Evolutionary conservation across 108 stramenopile species (phyloP), one percentile per base, ranked within the genome.

Genomic region (Discostella stelligeroides): DNA sequence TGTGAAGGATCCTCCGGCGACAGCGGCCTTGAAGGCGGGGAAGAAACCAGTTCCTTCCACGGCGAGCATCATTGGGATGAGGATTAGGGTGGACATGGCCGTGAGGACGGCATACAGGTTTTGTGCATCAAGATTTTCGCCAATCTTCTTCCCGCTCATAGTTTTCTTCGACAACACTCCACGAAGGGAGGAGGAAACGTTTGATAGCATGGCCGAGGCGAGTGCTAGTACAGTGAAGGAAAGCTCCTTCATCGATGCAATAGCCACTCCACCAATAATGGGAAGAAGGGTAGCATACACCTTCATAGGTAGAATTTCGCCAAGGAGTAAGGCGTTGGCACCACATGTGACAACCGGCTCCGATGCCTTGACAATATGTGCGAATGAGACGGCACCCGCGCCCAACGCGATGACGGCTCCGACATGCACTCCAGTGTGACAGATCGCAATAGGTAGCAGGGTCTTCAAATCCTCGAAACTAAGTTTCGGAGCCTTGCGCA

Each of bases 281-380:
- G 98, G 98, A 54, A 98, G 85, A 29, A 98, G 89, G 39, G 98
- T 95, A 21, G 86, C 67, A 84, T 98, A 98, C 5, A 97, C 97
- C 60, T 82, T 84, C 21, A 78, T 37, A 28, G 94, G 93, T 38
- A 95, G 82, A 62, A 95, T 72, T 73, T 97, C 90, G 48, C 91
- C 86, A 46, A 98, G 82, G 50, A 96, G 87, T 18, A 96, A 70
- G 24, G 92, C 95, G 68, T 97, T 96, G 29, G 95, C 72, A 21
- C 73, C 86, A 59, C 97, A 98, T 9, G 98, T 97, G 45, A 98
- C 97, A 50, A 97, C 96, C 8, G 98, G 98, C 81, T 99, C 98
- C 41, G 96, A 95, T 18, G 98, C 98, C 88, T 99, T 99, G 73
- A 99, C 97, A 82, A 99, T 98, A 91, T 99, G 98, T n/a, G 98